Evolutionary conservation across 2,329 filamentous ascomycete species (phyloP).

Genomic region (Endoconidiophora polonica): DNA sequence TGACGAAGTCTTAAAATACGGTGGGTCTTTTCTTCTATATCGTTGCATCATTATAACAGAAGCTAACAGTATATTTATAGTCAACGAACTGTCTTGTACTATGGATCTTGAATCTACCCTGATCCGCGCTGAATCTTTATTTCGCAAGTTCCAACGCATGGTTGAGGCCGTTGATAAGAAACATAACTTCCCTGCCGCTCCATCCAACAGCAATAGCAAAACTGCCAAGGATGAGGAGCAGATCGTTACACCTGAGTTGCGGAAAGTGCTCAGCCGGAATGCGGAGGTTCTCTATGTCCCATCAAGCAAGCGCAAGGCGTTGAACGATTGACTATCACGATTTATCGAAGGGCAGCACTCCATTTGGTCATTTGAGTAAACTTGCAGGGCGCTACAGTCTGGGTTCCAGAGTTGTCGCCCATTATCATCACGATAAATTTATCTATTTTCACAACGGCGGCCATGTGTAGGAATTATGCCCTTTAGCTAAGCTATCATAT

Average conservation of each 20-base stretch:
- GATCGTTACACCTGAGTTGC: conserved; percentile 40
- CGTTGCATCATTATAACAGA: background rate
- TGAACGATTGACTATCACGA: conserved; percentile 9
- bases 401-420: background rate
- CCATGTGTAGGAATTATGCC: too few species aligned
- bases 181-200: conserved; percentile 51
- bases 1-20: conserved; percentile 92
- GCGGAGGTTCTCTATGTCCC: conserved; percentile 26
- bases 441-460: background rate
- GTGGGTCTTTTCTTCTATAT: conserved; percentile 33
- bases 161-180: conserved; percentile 90
- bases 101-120: conserved; percentile 83
- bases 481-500: too few species aligned
- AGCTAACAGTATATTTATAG: conserved; percentile 26
- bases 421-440: background rate
- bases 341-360: conserved; percentile 6
- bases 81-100: conserved; percentile 85
- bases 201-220: conserved; percentile 12
- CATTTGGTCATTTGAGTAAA: conserved; percentile 9
- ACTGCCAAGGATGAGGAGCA: conserved; percentile 21
- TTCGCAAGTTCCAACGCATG: conserved; percentile 70
- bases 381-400: background rate
- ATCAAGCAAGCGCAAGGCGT: conserved; percentile 9
- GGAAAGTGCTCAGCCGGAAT: conserved; percentile 33
- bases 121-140: conserved; percentile 74